Base-by-base conservation (phyloP, 106 monocot genomes). In the Triglochin maritima region DNA sequence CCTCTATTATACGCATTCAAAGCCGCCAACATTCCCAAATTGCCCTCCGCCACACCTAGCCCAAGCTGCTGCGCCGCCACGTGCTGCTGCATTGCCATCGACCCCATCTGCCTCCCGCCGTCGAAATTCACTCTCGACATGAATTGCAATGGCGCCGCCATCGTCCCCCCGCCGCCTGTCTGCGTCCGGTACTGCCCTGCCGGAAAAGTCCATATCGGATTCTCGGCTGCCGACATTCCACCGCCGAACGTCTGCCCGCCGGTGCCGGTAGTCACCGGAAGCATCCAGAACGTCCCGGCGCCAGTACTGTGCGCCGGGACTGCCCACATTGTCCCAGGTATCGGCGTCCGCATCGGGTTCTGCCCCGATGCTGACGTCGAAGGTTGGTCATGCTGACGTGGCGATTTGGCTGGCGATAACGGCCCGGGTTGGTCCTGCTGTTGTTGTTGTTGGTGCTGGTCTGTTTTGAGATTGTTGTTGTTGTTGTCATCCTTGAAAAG, bases 201-300 rank as follows among this genome's bases (percentile, higher is more conserved):
- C 2, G 89, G 84, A 66, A 94, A 79, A 3, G 87, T 79, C 94
- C 94, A 94, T 45, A 90, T 57, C 3, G 86, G 49, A 2, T 69
- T 52, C 44, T 84, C 83, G 2, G 79, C 45, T 14, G 77, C 52
- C 17, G 68, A 69, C 3, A 72, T 71, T 9, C 48, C 12, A 59
- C 62, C 0, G 44, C 58, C 0, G 76, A 49, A 12, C 64, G 17
- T 43, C 79, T 68, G 3, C 55, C 64, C 0, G 84, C 45, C 4
- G 81, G 7, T 48, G 64, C 78, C 77, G 3, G 87, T 68, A 7
- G 65, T 56, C 42, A 87, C 84, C 12, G 94, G 94, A 5, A 94
- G 87, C 94, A 94, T 94, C 94, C 94, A 94, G 85, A 94, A 94
- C 2, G 84, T 84, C 0, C 89, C 93, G 0, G 73, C 85, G 2